phyloP scores from a whole-genome alignment of 331 rosid genomes.

The Cydonia oblonga region DNA sequence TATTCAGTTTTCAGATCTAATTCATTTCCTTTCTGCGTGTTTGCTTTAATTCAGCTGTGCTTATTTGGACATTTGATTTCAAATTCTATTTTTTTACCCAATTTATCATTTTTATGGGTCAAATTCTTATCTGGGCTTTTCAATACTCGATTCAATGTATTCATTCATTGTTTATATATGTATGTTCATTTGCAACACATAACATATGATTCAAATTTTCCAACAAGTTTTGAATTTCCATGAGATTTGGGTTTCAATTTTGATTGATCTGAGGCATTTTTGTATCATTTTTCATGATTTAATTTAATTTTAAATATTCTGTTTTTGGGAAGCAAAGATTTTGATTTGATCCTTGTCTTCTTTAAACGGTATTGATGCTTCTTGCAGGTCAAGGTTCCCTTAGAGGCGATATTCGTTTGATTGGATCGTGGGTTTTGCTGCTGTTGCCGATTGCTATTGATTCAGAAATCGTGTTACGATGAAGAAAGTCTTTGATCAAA shows the following conservation, averaged over 20 bases:
- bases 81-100: background rate
- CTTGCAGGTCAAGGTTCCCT: background rate
- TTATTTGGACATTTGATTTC: background rate
- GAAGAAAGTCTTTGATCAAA: slow-evolving; percentile 89
- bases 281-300: background rate
- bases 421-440: slow-evolving; percentile 18
- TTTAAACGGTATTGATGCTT: background rate
- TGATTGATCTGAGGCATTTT: background rate
- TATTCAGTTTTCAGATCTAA: slow-evolving; percentile 20
- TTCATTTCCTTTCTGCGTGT: background rate
- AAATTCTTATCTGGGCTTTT: background rate
- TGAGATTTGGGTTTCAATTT: background rate
- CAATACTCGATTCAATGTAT: background rate
- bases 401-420: background rate
- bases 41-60: background rate
- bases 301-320: background rate
- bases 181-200: background rate
- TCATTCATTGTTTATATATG: background rate
- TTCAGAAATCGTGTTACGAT: slow-evolving; percentile 24
- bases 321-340: background rate
- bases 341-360: background rate
- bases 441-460: slow-evolving; percentile 2
- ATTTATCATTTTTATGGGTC: background rate
- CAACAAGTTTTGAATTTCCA: background rate
- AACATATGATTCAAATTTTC: background rate